Conservation (phyloP, 75 land plant species). For the Cupressus sempervirens region DNA sequence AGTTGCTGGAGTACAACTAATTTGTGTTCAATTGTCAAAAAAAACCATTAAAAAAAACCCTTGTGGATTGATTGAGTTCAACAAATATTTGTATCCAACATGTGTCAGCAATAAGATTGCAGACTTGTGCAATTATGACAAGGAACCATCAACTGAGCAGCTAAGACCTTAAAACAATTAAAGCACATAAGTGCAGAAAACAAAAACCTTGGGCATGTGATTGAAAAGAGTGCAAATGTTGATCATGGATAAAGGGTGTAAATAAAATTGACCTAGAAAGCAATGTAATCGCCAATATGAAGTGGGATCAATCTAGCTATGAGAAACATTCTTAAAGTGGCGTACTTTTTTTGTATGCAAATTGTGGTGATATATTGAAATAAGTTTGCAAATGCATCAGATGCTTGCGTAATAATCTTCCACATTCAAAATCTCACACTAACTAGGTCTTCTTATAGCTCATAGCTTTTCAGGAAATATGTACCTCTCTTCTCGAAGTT, state of each 20-base stretch:
- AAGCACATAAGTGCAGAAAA: background rate
- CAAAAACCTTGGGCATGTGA: background rate
- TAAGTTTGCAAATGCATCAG: background rate
- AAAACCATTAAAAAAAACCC: background rate
- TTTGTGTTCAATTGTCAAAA: background rate
- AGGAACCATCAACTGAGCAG: background rate
- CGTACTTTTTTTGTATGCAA: background rate
- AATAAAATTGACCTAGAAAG: background rate
- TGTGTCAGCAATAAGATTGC: background rate
- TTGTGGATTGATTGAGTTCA: background rate
- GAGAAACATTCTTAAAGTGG: background rate
- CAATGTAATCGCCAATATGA: background rate
- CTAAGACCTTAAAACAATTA: background rate
- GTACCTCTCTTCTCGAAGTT: constrained; percentile 59
- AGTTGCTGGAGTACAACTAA: background rate
- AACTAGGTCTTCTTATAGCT: background rate
- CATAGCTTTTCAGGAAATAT: constrained; percentile 8
- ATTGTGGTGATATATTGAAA: background rate
- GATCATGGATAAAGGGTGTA: background rate
- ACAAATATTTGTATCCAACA: background rate
- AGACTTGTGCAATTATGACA: background rate
- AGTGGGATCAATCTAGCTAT: background rate
- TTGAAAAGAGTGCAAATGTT: background rate
- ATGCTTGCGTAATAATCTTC: background rate
- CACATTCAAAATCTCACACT: background rate